Percentiles rank a stretch among this genome's conserved stretches.
Evolutionary conservation across 441 rosid genomes (phyloP).

Genomic region (Bocquillonia castaneifolia): DNA sequence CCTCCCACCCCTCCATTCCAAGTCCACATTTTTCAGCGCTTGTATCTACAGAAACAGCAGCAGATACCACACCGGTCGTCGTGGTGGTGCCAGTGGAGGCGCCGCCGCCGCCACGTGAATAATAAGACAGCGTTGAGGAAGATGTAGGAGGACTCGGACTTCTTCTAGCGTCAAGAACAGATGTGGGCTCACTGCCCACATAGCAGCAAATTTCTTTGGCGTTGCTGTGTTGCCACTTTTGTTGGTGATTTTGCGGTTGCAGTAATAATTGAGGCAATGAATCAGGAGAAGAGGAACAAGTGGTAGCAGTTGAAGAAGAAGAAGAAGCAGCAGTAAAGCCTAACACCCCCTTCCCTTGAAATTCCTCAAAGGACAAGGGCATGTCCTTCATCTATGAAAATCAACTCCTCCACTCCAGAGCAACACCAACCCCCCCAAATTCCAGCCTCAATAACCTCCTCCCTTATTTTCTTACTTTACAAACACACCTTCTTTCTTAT

Average conservation of each 20-base stretch:
- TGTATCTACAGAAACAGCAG: slow-evolving; percentile 27
- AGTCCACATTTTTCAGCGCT: slow-evolving; percentile 39
- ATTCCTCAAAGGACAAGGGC: slow-evolving; percentile 44
- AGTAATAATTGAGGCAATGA: slow-evolving; percentile 26
- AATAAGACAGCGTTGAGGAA: slow-evolving; percentile 51
- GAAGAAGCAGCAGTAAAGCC: slow-evolving; percentile 32
- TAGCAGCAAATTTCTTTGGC: slow-evolving; percentile 37
- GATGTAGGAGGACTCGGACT: slow-evolving; percentile 55
- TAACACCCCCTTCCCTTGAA: slow-evolving; percentile 33
- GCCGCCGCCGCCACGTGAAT: slow-evolving; percentile 24
- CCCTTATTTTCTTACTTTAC: no score
- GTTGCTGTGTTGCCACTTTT: slow-evolving; percentile 32
- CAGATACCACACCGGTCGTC: slow-evolving; percentile 31
- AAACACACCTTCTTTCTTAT: no score
- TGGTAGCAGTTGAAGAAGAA: no score
- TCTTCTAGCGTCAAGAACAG: slow-evolving; percentile 48
- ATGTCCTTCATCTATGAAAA: slow-evolving; percentile 65
- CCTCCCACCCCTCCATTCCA: slow-evolving; percentile 66
- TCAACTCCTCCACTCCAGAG: no score
- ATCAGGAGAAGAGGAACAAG: slow-evolving; percentile 44
- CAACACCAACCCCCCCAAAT: slow-evolving; percentile 9
- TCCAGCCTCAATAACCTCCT: no score
- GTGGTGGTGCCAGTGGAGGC: slow-evolving; percentile 46
- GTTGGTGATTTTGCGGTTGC: slow-evolving; percentile 25
- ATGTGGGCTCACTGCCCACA: slow-evolving; percentile 58